Conservation (phyloP, 2,329 filamentous ascomycete genomes). For the Trichoderma sp. region DNA sequence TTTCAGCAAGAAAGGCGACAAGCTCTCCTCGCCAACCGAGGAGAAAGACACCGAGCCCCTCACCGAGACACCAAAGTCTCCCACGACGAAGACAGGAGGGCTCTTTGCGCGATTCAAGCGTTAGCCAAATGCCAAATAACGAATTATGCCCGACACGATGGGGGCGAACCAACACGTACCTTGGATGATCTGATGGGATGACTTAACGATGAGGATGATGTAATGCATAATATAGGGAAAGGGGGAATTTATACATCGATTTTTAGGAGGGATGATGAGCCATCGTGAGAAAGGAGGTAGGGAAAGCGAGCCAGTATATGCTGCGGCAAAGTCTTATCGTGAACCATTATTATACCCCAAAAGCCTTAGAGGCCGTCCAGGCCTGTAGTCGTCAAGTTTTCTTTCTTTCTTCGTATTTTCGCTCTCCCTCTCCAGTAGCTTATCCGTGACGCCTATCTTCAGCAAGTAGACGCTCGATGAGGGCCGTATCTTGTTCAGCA, state of each 20-base stretch:
- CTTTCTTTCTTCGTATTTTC: background rate
- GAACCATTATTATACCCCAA: slow-evolving; percentile 12
- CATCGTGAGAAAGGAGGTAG: background rate
- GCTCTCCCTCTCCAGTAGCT: background rate
- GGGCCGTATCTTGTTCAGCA: slow-evolving; percentile 45
- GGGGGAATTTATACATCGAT: background rate
- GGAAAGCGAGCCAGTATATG: background rate
- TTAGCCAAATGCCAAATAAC: slow-evolving; percentile 25
- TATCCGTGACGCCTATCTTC: slow-evolving; percentile 38
- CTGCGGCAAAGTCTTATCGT: background rate
- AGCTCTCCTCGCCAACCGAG: slow-evolving; percentile 15
- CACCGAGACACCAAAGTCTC: slow-evolving; percentile 31
- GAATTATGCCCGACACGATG: background rate
- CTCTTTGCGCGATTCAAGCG: slow-evolving; percentile 47
- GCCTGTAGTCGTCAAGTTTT: background rate
- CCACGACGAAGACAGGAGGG: slow-evolving; percentile 31
- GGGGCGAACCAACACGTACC: background rate
- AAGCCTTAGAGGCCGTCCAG: background rate
- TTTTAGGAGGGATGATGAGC: background rate
- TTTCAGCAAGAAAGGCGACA: slow-evolving; percentile 31
- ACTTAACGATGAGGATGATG: slow-evolving; percentile 6
- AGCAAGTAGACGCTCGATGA: slow-evolving; percentile 49
- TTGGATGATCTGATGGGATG: slow-evolving; percentile 6
- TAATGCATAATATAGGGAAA: background rate
- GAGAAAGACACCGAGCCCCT: slow-evolving; percentile 20